Base-by-base conservation (phyloP, 1,284 basidiomycete species). In the Anthracocystis walkeri region DNA sequence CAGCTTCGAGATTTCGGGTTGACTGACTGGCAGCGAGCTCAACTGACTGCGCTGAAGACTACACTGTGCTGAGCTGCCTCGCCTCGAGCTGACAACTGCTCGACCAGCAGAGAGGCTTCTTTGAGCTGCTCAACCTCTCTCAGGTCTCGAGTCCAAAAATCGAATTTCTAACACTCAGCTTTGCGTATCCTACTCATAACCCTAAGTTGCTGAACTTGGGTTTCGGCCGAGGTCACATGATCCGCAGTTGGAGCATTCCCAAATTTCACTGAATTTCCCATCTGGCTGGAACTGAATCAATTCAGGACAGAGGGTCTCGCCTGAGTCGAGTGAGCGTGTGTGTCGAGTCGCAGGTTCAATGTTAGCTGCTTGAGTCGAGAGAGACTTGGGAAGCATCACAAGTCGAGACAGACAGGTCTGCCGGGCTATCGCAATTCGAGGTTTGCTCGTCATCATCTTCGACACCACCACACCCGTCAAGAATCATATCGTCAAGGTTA, bases 391-490 rank as follows among this genome's bases (percentile, higher is more conserved):
- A 58, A 48, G 45, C 33, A 12, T 33, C 25, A 3, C 11, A 7
- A 14, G 11, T 45, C 18, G 45, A 56, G 29, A n/a, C n/a, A n/a
- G 31, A 18, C 18, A 33, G 8, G 4, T 18, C n/a, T 23, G 57
- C 48, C 59, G 56, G 54, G 35, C 33, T 54, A 58, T 59, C 54
- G 52, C 56, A 21, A 58, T 65, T 75, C 49, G 46, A 75, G 59
- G 40, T 67, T 35, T 49, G 53, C 60, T 63, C 58, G 54, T 75
- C 65, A 65, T 75, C 72, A 70, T 59, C 67, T 48, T 75, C 63
- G 67, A 75, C 65, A 75, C 72, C 62, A 75, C 63, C 65, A 75
- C 66, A 70, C 58, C 72, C 72, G 72, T 75, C 72, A 75, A 75
- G 72, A 70, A 70, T 45, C 65, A 70, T 67, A 69, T 65, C 60